A percentile compares a stretch with the other conserved stretches of the same genome.
phyloP scores from a whole-genome alignment of 345 rosid species.

The Gossypium bickii region DNA sequence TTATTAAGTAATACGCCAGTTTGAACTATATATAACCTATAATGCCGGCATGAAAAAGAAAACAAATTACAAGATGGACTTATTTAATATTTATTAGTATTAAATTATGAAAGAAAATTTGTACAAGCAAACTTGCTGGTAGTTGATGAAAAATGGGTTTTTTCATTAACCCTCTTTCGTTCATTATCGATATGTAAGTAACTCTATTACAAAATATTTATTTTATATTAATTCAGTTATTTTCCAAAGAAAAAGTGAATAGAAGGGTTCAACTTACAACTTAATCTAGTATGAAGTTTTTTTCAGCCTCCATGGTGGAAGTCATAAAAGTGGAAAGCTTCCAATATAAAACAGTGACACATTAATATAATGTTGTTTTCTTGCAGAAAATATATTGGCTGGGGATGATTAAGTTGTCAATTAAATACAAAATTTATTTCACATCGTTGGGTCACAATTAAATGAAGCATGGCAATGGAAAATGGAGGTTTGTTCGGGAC shows the following conservation, averaged over 20 bases:
- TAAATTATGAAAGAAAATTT: neutral
- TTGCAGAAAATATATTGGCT: neutral
- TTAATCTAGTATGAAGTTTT: neutral
- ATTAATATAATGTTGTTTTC: neutral
- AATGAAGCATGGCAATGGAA: neutral
- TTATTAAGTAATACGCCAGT: neutral
- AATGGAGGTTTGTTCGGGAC: neutral
- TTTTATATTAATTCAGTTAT: neutral
- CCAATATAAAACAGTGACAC: neutral
- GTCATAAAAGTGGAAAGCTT: neutral
- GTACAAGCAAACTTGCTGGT: neutral
- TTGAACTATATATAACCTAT: neutral
- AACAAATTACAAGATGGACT: neutral
- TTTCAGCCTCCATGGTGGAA: neutral
- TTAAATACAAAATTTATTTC: neutral
- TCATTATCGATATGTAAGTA: too few relatives aligned
- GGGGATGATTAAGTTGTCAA: slow-evolving; percentile 8
- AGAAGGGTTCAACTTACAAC: neutral
- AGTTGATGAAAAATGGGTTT: neutral
- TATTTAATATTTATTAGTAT: neutral
- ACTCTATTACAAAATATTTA: neutral
- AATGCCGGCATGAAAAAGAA: neutral
- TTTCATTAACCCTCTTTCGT: neutral
- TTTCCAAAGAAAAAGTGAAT: neutral
- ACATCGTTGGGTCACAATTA: neutral